Conservation (phyloP, 129 eudicot genomes). For the Artemisia argyi region DNA sequence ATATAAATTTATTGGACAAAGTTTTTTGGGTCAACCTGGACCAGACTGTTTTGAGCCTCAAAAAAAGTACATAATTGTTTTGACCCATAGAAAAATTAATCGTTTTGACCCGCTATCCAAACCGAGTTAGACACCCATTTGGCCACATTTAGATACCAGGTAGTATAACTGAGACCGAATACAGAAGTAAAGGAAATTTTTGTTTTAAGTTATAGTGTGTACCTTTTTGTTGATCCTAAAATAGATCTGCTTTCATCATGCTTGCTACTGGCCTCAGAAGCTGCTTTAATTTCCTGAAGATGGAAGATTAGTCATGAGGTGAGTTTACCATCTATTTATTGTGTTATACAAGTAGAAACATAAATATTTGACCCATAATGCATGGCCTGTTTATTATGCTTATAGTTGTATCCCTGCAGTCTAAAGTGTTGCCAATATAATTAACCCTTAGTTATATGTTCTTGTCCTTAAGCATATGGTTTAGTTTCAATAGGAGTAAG, state of each 20-base stretch:
- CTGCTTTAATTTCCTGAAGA: conserved; percentile 41
- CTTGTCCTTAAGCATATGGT: neutral
- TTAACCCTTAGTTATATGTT: neutral
- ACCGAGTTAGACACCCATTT: no score
- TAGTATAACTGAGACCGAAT: neutral
- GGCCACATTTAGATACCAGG: neutral
- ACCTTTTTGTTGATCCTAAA: conserved; percentile 42
- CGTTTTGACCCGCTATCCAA: no score
- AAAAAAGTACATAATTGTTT: no score
- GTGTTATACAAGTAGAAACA: neutral
- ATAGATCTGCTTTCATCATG: conserved; percentile 29
- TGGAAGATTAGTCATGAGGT: conserved; percentile 11
- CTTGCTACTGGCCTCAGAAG: conserved; percentile 22
- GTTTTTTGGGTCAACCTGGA: no score
- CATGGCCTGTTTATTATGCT: neutral
- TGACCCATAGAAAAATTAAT: no score
- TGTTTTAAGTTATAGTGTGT: conserved; percentile 7
- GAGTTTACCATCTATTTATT: conserved; percentile 15
- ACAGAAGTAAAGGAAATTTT: neutral
- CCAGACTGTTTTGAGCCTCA: no score
- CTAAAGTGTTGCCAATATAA: conserved; percentile 6
- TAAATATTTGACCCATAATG: neutral
- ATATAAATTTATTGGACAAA: no score
- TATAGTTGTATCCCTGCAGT: conserved; percentile 2
- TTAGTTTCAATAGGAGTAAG: neutral